Evolutionary conservation across 495 filamentous ascomycete genomes (phyloP), one percentile per base, ranked within the genome.

Genomic region (Aspergillus cristatus): DNA sequence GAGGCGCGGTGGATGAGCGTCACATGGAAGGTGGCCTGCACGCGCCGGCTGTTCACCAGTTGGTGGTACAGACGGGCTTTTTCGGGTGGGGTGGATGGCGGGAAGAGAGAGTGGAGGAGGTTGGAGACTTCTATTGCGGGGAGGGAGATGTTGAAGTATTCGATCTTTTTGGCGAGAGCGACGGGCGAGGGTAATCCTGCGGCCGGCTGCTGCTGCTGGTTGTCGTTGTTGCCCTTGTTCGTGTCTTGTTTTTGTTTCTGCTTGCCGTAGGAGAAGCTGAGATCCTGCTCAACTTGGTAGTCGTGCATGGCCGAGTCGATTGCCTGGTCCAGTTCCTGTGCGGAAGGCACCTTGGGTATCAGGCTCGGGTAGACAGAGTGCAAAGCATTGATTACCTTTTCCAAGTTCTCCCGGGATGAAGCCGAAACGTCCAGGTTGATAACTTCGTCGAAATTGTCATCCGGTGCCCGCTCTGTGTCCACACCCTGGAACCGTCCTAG

Each of bases 1-100:
- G 60, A 58, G 7, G 79, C 76, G 33, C 78, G 81, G 58, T 98
- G 91, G 54, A 94, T 86, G 11, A 98, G 74, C 0, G 91, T 98
- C 38, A 97, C 82, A 58, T 98, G 91, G 63, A 96, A 97, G n/a
- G 74, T 60, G 22, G 74, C 48, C 56, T 98, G 91, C 14, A 97
- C 57, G 35, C 91, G 84, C 16, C 79, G 72, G 1, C 68, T 63
- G 28, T 78, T 68, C 46, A 84, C 68, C 17, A 98, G 80, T 31
- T 84, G 74, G 43, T 76, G 70, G 70, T 81, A 97, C 45, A 95
- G 79, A 18, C 68, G 72, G 3, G 76, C 60, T 66, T 37, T 70
- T 53, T 24, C 71, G 41, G 49, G 41, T 13, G 26, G 54, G 43
- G 41, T 66, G 53, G 46, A 38, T 3, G 50, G 34, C 18, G 48